Percentiles rank a stretch among this genome's conserved stretches.
Conservation (phyloP, 306 rosid species). For the Parietaria judaica region DNA sequence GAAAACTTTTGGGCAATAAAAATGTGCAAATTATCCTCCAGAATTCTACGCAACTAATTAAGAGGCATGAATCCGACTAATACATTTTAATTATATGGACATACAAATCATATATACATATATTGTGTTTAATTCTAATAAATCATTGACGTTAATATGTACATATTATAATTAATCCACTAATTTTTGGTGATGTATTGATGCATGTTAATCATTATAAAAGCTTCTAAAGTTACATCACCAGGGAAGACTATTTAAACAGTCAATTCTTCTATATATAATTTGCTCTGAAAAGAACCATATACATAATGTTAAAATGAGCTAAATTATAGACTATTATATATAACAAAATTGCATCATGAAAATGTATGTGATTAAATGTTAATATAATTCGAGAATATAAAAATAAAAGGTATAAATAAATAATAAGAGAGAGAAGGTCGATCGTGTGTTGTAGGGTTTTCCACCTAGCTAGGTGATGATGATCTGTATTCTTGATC, state of each 20-base stretch:
- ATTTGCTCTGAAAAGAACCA: not conserved
- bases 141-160: too few relatives aligned
- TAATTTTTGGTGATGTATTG: too few relatives aligned
- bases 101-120: too few relatives aligned
- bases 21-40: too few relatives aligned
- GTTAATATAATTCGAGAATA: not conserved
- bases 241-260: not conserved
- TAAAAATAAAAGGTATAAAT: not conserved
- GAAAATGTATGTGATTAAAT: not conserved
- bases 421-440: not conserved
- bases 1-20: too few relatives aligned
- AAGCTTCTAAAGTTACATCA: too few relatives aligned
- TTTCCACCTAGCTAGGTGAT: not conserved
- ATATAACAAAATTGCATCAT: not conserved
- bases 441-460: not conserved
- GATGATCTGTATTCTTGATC: conserved; percentile 5
- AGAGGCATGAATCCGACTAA: too few relatives aligned
- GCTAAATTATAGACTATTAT: not conserved
- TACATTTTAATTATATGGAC: too few relatives aligned
- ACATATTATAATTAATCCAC: too few relatives aligned
- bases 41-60: too few relatives aligned
- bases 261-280: not conserved
- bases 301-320: not conserved
- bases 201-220: too few relatives aligned
- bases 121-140: too few relatives aligned